phyloP scores from a whole-genome alignment of 2,329 filamentous ascomycete genomes.

The Colletotrichum higginsianum region DNA sequence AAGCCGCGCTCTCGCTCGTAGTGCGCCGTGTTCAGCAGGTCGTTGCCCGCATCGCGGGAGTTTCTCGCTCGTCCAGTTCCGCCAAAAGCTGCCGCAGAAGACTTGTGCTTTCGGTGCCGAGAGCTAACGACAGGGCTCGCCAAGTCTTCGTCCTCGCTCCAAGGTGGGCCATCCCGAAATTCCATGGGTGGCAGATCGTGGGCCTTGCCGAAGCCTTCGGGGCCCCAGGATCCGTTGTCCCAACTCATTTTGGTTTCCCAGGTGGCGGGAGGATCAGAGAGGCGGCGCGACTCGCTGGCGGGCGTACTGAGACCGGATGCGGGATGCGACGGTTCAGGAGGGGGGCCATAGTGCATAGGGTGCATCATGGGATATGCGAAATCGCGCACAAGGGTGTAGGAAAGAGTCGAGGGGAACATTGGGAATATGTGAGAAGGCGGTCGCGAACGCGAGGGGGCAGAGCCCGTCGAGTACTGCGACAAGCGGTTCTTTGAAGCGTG shows the following conservation, averaged over 20 bases:
- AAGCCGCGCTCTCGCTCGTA: conserved; percentile 76
- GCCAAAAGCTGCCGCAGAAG: conserved; percentile 66
- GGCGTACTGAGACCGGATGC: conserved; percentile 88
- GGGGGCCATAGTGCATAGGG: conserved; percentile 94
- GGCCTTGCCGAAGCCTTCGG: conserved; percentile 70
- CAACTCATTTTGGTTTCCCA: conserved; percentile 80
- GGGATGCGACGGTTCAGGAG: conserved; percentile 78
- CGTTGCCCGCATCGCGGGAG: conserved; percentile 52
- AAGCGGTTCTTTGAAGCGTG: conserved; percentile 86
- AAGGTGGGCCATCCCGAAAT: conserved; percentile 90
- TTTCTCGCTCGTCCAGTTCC: conserved; percentile 63
- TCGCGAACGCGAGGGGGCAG: conserved; percentile 79
- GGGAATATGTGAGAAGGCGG: conserved; percentile 87
- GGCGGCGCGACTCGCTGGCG: conserved; percentile 81
- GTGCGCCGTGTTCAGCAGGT: conserved; percentile 63
- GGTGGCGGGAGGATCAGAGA: conserved; percentile 85
- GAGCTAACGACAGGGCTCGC: conserved; percentile 91
- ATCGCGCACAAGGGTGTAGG: conserved; percentile 93
- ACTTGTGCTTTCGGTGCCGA: conserved; percentile 89
- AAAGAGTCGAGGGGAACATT: conserved; percentile 85
- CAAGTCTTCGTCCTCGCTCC: conserved; percentile 95
- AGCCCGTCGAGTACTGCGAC: conserved; percentile 85
- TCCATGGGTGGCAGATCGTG: conserved; percentile 83
- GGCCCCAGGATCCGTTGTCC: conserved; percentile 65
- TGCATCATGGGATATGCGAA: conserved; percentile 91